These are phyloP conservation scores for Elsinoe ampelina DNA, from an alignment of 2,329 filamentous ascomycete genomes.

Conservation along the genomic window DNA sequence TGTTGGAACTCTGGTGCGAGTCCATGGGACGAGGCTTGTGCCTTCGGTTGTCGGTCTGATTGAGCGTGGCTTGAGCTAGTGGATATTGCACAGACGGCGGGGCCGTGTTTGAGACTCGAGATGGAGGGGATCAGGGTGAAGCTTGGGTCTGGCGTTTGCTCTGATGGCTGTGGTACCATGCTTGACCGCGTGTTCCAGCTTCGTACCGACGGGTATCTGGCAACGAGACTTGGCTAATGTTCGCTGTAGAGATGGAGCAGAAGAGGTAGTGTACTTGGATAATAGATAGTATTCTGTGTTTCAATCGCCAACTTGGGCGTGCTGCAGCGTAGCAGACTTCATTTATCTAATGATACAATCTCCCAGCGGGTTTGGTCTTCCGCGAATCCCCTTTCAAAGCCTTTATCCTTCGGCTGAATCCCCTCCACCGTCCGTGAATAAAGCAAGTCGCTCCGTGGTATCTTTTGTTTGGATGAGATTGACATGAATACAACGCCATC, in stretches of 20 bases:
- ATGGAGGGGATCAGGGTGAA: neutral
- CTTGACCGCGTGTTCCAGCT: neutral
- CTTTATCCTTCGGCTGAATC: neutral
- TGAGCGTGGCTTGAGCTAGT: conserved; percentile 3
- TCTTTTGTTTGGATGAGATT: conserved; percentile 8
- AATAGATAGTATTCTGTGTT: neutral
- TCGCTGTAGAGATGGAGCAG: neutral
- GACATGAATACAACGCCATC: conserved; percentile 8
- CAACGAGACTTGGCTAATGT: neutral
- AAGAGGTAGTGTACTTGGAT: neutral
- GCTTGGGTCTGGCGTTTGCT: neutral
- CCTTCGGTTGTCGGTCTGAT: conserved; percentile 11
- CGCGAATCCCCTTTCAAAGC: neutral
- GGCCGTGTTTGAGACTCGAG: conserved; percentile 4
- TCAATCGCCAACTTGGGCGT: neutral
- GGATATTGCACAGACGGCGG: neutral
- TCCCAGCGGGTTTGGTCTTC: neutral
- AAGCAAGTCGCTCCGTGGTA: conserved; percentile 11
- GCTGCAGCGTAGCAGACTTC: conserved; percentile 12
- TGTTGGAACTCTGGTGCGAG: neutral
- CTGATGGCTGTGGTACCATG: neutral
- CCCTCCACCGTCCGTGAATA: neutral
- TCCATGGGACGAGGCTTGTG: neutral
- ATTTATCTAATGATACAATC: conserved; percentile 13
- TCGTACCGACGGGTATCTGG: neutral